phyloP scores from a whole-genome alignment of 78 protist genomes.

The Guillardia theta region DNA sequence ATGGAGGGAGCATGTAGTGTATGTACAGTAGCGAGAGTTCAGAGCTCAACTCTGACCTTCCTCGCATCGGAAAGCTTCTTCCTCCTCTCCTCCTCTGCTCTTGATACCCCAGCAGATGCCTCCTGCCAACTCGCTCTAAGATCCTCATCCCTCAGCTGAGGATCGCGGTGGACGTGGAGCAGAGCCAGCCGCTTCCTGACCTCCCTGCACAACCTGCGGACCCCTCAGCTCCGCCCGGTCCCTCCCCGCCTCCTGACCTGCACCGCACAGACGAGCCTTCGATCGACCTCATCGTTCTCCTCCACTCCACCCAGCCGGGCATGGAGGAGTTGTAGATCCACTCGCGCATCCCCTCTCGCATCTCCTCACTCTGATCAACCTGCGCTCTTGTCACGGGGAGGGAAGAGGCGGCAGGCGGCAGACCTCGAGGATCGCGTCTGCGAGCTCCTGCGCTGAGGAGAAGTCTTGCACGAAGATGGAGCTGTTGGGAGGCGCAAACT shows the following conservation, averaged over 20 bases:
- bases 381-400: neutral
- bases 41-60: neutral
- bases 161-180: neutral
- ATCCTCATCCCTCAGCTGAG: neutral
- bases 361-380: neutral
- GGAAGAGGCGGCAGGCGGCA: neutral
- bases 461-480: neutral
- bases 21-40: too few species aligned
- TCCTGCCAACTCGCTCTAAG: neutral
- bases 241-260: too few species aligned
- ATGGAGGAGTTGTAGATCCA: neutral
- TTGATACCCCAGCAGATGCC: neutral
- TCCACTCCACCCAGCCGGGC: neutral
- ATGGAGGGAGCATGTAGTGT: too few species aligned
- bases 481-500: neutral
- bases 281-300: neutral
- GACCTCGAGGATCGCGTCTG: neutral
- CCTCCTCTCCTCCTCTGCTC: neutral
- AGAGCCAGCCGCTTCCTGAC: neutral
- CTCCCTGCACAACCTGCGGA: neutral
- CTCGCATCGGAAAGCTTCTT: neutral
- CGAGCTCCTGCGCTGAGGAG: neutral
- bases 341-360: neutral
- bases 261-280: neutral
- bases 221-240: too few species aligned